Percentiles rank a stretch among this genome's conserved stretches.
Conservation (phyloP, 306 rosid genomes). For the Aeschynomene evenia region DNA sequence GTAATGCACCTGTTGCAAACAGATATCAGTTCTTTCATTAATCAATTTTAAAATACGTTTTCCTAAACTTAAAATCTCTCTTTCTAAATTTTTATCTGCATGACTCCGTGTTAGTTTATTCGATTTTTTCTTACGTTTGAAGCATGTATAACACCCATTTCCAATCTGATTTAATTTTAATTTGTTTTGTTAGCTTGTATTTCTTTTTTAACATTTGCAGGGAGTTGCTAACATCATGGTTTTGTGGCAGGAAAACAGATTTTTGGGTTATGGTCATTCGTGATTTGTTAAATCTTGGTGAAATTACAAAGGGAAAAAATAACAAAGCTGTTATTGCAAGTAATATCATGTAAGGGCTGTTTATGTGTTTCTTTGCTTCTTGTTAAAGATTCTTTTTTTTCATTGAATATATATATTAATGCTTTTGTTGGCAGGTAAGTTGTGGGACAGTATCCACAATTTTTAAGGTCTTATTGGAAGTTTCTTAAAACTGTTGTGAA, state of each 20-base stretch:
- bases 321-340: slow-evolving; percentile 99
- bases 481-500: slow-evolving; percentile 93
- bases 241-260: slow-evolving; percentile 84
- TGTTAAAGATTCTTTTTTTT: background rate
- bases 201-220: background rate
- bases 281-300: slow-evolving; percentile 87
- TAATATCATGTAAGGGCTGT: slow-evolving; percentile 77
- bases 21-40: background rate
- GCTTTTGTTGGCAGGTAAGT: slow-evolving; percentile 72
- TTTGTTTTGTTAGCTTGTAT: background rate
- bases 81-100: no score
- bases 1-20: background rate
- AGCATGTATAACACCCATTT: background rate
- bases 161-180: background rate
- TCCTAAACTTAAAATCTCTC: background rate
- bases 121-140: background rate
- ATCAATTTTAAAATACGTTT: background rate
- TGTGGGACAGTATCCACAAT: slow-evolving; percentile 97
- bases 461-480: slow-evolving; percentile 96
- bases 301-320: slow-evolving; percentile 95
- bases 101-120: background rate
- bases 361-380: background rate
- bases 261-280: slow-evolving; percentile 99
- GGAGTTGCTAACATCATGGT: slow-evolving; percentile 22
- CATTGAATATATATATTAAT: background rate